A percentile compares a stretch with the other conserved stretches of the same genome.
Evolutionary conservation across 1,284 basidiomycete species (phyloP).

Genomic region (Leccinum angustisporum): DNA sequence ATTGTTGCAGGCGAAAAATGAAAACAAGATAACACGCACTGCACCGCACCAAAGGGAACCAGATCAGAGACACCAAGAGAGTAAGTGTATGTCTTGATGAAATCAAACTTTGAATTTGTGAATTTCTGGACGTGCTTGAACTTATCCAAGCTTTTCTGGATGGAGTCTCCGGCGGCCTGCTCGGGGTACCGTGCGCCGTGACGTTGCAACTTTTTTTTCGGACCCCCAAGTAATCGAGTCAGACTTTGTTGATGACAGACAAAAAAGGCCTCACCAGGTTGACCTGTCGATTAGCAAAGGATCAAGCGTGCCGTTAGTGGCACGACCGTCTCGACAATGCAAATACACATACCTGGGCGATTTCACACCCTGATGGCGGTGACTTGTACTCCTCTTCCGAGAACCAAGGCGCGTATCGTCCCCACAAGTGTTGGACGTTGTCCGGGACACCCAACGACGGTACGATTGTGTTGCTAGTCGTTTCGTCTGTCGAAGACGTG

Average conservation of each 20-base stretch:
- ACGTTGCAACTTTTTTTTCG: conserved; percentile 61
- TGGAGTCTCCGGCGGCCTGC: conserved; percentile 40
- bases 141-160: conserved; percentile 51
- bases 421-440: background rate
- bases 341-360: background rate
- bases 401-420: background rate
- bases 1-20: background rate
- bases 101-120: conserved; percentile 47
- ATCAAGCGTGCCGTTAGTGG: background rate
- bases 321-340: background rate
- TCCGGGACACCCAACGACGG: background rate
- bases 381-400: background rate
- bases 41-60: conserved; percentile 65
- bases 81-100: conserved; percentile 60
- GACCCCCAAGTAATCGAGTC: background rate
- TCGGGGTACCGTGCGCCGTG: conserved; percentile 84
- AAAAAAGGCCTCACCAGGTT: conserved; percentile 12
- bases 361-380: background rate
- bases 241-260: background rate
- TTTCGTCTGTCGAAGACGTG: background rate
- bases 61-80: conserved; percentile 58
- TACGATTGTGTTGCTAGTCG: background rate
- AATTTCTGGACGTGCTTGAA: conserved; percentile 45
- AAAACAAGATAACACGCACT: conserved; percentile 47
- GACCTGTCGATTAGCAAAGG: conserved; percentile 10